Base-by-base conservation (phyloP, 371 early-diverging fungal genomes). In the Apophysomyces sp. region DNA sequence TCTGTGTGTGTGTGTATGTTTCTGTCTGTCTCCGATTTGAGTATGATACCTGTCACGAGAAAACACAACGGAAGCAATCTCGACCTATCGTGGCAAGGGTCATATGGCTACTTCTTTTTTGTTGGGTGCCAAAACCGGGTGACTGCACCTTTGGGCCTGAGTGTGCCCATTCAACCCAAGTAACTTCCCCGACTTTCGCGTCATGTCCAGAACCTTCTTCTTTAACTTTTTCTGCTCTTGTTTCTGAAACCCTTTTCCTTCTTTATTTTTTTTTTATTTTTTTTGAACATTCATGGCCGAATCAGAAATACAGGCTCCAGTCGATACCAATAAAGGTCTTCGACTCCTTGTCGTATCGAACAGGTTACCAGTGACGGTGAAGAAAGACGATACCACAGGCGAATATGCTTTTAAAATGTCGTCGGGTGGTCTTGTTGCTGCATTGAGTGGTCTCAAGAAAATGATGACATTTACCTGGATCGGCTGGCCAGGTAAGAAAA, bases 261-360 rank as follows among this genome's bases (percentile, higher is more conserved):
- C 34, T 34, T 13, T 34, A 11, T 13, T 28, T 40, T 18, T 57
- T 24, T 8, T 21, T 27, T 18, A 31, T 26, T 30, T 40, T 27
- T 16, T 18, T 26, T 40, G 6, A 16, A 28, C 26, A 13, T 8
- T 18, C 12, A 39, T 57, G 44, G 13, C 58, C 21, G 18, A 29
- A 9, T 39, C 37, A 12, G n/a, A 31, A 26, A 18, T 36, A n/a
- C 52, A 18, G 39, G 21, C 49, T 21, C 39, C 34, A 16, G 62
- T 55, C 30, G 49, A 41, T 55, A 44, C 9, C 21, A 62, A 60
- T n/a, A 63, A 68, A 39, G 41, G 51, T 5, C 68, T 68, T 18
- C 68, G 94, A 24, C 84, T 99, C 24, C 82, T 99, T 29, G 97
- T 99, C n/a, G 96, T 99, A 2, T 98, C 98, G n/a, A 99, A 99